phyloP scores from a whole-genome alignment of 225 moss, liverwort and hornwort genomes.

The Ulota crispa region DNA sequence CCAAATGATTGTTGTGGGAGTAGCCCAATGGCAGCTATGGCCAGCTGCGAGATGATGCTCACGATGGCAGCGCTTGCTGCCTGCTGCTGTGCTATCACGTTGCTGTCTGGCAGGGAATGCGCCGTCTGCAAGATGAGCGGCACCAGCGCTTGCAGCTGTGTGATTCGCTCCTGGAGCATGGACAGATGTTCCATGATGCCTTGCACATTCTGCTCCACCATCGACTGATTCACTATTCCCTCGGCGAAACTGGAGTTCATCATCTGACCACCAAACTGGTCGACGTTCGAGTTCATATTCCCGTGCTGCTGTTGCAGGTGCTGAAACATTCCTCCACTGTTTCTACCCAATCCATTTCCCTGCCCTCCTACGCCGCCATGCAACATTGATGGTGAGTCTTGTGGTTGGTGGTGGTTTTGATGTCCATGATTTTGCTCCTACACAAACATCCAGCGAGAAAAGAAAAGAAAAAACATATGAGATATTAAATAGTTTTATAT shows the following conservation, averaged over 20 bases:
- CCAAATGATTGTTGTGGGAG: constrained; percentile 36
- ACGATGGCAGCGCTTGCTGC: constrained; percentile 62
- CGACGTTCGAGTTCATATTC: constrained; percentile 37
- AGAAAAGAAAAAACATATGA: background rate
- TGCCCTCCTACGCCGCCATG: constrained; percentile 31
- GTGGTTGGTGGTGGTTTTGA: constrained; percentile 40
- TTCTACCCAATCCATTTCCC: constrained; percentile 26
- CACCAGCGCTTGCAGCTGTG: constrained; percentile 79
- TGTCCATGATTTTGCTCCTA: constrained; percentile 48
- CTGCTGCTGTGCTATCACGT: constrained; percentile 68
- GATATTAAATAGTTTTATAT: background rate
- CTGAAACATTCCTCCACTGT: constrained; percentile 37
- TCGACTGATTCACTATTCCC: constrained; percentile 34
- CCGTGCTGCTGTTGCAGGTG: constrained; percentile 53
- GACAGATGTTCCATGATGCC: constrained; percentile 62
- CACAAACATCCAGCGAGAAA: background rate
- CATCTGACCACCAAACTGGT: constrained; percentile 41
- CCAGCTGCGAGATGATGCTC: constrained; percentile 77
- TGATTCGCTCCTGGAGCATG: constrained; percentile 74
- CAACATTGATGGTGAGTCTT: constrained; percentile 39
- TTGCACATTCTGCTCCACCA: constrained; percentile 54
- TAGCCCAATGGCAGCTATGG: constrained; percentile 60
- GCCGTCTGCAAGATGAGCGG: constrained; percentile 62
- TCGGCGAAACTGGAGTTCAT: constrained; percentile 29
- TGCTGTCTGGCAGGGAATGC: constrained; percentile 38